Base-by-base conservation (phyloP, 192 early-diverging fungal genomes). In the Lobosporangium transversale region DNA sequence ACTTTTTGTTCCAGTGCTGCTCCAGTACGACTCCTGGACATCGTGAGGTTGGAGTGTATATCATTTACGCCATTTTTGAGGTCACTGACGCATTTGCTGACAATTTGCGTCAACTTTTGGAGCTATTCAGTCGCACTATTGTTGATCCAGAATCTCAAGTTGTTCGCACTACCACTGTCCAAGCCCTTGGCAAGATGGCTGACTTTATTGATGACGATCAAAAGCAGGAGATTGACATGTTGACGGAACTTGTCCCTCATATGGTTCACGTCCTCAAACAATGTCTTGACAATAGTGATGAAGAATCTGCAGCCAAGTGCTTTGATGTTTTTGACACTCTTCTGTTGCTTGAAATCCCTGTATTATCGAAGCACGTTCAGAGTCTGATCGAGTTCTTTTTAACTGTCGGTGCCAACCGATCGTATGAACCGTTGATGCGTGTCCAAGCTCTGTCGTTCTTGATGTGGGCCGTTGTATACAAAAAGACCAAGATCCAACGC, bases 311-410 rank as follows among this genome's bases (percentile, higher is more conserved):
- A 15, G 84, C 83, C 30, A 86, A 90, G 60, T 91, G 93, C 58
- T 95, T 95, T 67, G 94, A 95, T 67, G 92, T 97, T 15, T 92
- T 97, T 79, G 92, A 95, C 80, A 83, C 82, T 18, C 81, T 97
- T 53, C 81, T 97, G 27, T 79, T 91, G 60, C 81, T 94, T 57
- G 95, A 97, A 68, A 70, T 90, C 18, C 94, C 94, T 45, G 73
- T 97, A 31, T 78, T 97, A 27, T 90, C 89, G 37, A 88, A 86
- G 49, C 92, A 96, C 59, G 78, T 97, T 66, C 81, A 86, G 42
- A 87, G 94, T 51, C 83, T 97, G 50, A 86, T 97, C 48, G 83
- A 92, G 54, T 95, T 97, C 63, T 91, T 93, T 79, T 82, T 93
- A 56, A 84, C 66, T 43, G 85, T 95, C 27, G 92, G 88, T 49